Base-by-base conservation (phyloP, 306 rosid species). In the Gleditsia sinensis region DNA sequence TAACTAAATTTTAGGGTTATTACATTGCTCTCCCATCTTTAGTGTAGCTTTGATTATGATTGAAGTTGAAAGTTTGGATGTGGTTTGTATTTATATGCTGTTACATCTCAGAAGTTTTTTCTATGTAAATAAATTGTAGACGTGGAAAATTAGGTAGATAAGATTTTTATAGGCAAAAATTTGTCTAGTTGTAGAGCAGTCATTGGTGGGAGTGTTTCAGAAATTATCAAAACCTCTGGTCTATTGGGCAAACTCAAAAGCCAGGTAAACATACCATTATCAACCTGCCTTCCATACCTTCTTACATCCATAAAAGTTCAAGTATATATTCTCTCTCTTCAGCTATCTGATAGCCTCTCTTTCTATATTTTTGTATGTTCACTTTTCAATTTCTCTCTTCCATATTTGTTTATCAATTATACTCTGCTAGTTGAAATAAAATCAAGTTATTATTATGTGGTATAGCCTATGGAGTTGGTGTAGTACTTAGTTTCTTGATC, bases 161-260 rank as follows among this genome's bases (percentile, higher is more conserved):
- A 62, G 62, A 48, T 46, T 19, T 49, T 14, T 33, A 9, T 49
- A 24, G 36, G 61, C 34, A 19, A 23, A 60, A 5, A 13, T 78
- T 71, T 83, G 78, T 78, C 68, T 50, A 61, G 33, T 78, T 74
- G 55, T 59, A 42, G 62, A 40, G 65, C 49, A 64, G 17, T 69
- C 30, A 71, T 50, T 67, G 60, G 64, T 79, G 64, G 60, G 78
- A 49, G 2, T 79, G 73, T 71, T 74, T 79, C 36, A 25, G 37
- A 77, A 32, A 14, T 48, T n/a, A 5, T 12, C 46, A 25, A 69
- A 69, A 68, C 72, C 67, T 74, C 61, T 79, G 57, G 75, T 1
- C 84, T 72, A 70, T 74, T 76, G 50, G 23, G 59, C 40, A 8
- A 34, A n/a, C 33, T 66, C 81, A 66, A 84, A 53, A 78, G 74